Evolutionary conservation across 2,329 filamentous ascomycete genomes (phyloP), one percentile per base, ranked within the genome.

Genomic region (Hysterium pulicare): DNA sequence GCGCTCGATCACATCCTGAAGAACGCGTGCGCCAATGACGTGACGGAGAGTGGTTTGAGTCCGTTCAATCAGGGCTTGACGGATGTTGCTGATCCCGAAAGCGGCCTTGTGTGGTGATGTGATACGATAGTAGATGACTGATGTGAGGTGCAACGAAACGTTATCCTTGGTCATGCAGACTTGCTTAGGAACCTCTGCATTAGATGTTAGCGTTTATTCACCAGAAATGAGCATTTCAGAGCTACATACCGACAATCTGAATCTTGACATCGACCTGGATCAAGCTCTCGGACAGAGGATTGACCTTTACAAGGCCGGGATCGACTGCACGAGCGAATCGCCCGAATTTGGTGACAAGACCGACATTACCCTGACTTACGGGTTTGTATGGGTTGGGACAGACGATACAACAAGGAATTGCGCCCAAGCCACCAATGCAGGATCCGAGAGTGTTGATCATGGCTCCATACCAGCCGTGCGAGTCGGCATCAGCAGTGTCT

Each of bases 141-240:
- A 95, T 36, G 90, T 97, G 54, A 98, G 78, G 58, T 90, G 84
- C 32, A 98, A 78, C 34, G 87, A 95, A 50, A 97, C 93, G 61
- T 98, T 98, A 77, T 98, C 93, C 75, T 97, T 97, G 68, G 93
- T 98, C 90, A 98, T 98, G 77, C 93, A 97, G 49, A 91, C 83
- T 71, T 98, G 93, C 71, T 90, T 83, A 15, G 91, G 91, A 19
- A 98, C 93, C 75, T 98, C 86, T 70, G 57, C 32, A 15, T 9
- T 34, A 32, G 15, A 7, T 26, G 32, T 53, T 46, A 52, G 45
- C 34, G 3, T 34, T 22, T 19, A 7, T 28, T n/a, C 21, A 9
- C 22, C 15, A 23, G 10, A 37, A 19, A 21, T 4, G n/a, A n/a
- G 20, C 16, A 31, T 17, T 33, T 21, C 24, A 28, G 34, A 26